These are phyloP conservation scores for Lophium mytilinum DNA, from an alignment of 495 filamentous ascomycete species.

Conservation along the genomic window DNA sequence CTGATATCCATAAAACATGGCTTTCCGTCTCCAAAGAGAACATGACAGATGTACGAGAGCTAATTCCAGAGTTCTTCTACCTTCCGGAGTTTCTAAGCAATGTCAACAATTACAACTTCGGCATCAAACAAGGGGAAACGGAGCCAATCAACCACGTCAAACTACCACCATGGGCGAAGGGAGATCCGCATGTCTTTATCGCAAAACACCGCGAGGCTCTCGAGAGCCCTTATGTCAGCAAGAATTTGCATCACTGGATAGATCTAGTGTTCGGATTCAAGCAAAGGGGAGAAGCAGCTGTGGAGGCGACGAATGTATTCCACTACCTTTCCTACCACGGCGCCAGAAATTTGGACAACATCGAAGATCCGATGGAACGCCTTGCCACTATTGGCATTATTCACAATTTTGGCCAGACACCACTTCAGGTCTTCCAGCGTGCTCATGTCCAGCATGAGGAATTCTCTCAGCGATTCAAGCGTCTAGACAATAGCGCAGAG, in stretches of 20 bases:
- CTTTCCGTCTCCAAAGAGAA: conserved; percentile 80
- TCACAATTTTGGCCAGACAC: conserved; percentile 97
- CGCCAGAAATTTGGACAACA: conserved; percentile 84
- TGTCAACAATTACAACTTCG: conserved; percentile 89
- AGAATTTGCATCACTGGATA: conserved; percentile 88
- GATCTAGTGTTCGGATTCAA: conserved; percentile 93
- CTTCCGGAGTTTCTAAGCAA: conserved; percentile 90
- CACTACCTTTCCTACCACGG: conserved; percentile 92
- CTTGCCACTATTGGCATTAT: conserved; percentile 88
- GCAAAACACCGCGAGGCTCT: conserved; percentile 89
- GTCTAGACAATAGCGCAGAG: conserved; percentile 71
- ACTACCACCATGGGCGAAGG: conserved; percentile 93
- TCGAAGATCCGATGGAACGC: conserved; percentile 77
- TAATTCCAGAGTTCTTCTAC: conserved; percentile 95
- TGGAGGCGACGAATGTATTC: conserved; percentile 91
- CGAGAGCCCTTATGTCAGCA: conserved; percentile 88
- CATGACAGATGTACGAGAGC: conserved; percentile 86
- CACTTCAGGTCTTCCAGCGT: conserved; percentile 82
- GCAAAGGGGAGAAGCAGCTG: conserved; percentile 85
- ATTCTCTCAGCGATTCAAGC: conserved; percentile 46
- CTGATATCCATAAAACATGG: conserved; percentile 88
- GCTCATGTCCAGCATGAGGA: conserved; percentile 69
- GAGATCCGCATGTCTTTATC: conserved; percentile 91
- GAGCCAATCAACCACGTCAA: conserved; percentile 75
- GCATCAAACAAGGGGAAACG: conserved; percentile 67